These are phyloP conservation scores for Claviceps monticola DNA, from an alignment of 2,329 filamentous ascomycete species.

Conservation along the genomic window DNA sequence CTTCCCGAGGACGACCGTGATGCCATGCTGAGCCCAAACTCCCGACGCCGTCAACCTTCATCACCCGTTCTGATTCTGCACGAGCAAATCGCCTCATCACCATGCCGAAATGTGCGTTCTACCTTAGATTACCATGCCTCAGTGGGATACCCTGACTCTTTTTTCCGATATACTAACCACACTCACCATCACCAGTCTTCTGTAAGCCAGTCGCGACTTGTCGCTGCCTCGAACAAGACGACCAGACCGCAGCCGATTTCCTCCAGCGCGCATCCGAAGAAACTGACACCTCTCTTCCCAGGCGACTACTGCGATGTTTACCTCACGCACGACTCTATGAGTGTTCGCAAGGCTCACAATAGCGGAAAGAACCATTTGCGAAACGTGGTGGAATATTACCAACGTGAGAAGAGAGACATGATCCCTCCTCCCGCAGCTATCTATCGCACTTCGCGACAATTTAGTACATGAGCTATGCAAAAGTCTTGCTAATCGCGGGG, in stretches of 20 bases:
- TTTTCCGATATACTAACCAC: too few relatives aligned
- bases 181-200: slow-evolving; percentile 13
- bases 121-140: too few relatives aligned
- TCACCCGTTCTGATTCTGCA: too few relatives aligned
- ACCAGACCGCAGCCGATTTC: not conserved
- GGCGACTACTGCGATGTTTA: slow-evolving; percentile 99
- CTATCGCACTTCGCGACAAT: not conserved
- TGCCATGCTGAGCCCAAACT: too few relatives aligned
- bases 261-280: slow-evolving; percentile 1
- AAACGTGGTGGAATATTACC: slow-evolving; percentile 97
- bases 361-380: slow-evolving; percentile 89
- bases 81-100: not conserved
- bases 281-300: slow-evolving; percentile 19
- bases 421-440: not conserved
- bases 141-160: too few relatives aligned
- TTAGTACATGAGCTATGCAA: too few relatives aligned
- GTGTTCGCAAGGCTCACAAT: slow-evolving; percentile 97
- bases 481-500: too few relatives aligned
- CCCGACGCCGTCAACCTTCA: too few relatives aligned
- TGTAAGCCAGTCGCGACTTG: slow-evolving; percentile 10
- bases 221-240: not conserved
- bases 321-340: slow-evolving; percentile 99
- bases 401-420: slow-evolving; percentile 44
- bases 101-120: slow-evolving; percentile 7
- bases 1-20: too few relatives aligned